These are phyloP conservation scores for Ogataea nonfermentans DNA, from an alignment of 805 yeast genomes.

Conservation along the genomic window DNA sequence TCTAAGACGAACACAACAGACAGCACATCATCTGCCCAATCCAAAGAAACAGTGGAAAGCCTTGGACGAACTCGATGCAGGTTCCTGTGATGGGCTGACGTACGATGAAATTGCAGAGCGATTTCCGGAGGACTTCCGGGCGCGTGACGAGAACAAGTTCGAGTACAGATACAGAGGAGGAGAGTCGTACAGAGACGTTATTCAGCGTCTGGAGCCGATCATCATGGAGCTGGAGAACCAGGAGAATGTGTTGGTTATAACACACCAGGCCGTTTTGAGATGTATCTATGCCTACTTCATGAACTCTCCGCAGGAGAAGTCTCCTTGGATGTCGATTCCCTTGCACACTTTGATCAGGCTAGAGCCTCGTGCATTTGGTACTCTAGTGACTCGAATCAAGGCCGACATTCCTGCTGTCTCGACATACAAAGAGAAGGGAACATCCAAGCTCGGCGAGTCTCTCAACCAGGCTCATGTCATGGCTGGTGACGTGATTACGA, in stretches of 20 bases:
- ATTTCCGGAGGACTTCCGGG: slow-evolving; percentile 93
- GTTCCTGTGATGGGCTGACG: slow-evolving; percentile 96
- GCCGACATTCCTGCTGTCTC: slow-evolving; percentile 98
- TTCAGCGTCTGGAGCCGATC: slow-evolving; percentile 91
- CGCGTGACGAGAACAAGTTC: slow-evolving; percentile 93
- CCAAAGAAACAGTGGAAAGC: slow-evolving; percentile 94
- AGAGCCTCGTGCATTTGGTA: slow-evolving; percentile 93
- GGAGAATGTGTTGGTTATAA: slow-evolving; percentile 90
- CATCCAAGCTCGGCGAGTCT: slow-evolving; percentile 60
- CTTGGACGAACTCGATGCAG: slow-evolving; percentile 94
- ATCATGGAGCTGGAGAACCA: slow-evolving; percentile 98
- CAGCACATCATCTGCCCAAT: slow-evolving; percentile 79
- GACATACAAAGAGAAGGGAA: slow-evolving; percentile 94
- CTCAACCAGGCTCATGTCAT: slow-evolving; percentile 37
- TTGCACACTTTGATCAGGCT: slow-evolving; percentile 89
- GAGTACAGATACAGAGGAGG: slow-evolving; percentile 97
- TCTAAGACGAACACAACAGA: slow-evolving; percentile 85
- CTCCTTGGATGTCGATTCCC: slow-evolving; percentile 99
- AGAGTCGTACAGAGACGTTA: slow-evolving; percentile 94
- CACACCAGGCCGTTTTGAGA: slow-evolving; percentile 96
- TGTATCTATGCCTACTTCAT: slow-evolving; percentile 97
- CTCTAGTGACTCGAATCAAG: slow-evolving; percentile 83
- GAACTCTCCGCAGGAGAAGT: slow-evolving; percentile 96
- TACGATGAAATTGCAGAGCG: slow-evolving; percentile 83
- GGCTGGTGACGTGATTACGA: slow-evolving; percentile 50